Conservation (phyloP, 1,284 basidiomycete genomes). For the Ganoderma sinense region DNA sequence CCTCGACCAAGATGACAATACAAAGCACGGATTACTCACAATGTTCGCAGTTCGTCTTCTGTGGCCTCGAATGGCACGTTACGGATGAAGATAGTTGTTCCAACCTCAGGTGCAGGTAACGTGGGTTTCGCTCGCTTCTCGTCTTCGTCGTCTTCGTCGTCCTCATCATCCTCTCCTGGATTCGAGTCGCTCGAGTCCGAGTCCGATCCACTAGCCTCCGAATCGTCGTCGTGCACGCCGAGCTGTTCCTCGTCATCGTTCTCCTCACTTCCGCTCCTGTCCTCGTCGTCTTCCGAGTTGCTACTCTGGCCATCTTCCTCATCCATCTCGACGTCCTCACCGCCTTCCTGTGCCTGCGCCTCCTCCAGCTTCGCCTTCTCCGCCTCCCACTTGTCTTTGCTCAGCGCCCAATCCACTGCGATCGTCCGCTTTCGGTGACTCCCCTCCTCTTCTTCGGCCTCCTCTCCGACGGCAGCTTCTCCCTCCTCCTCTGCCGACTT, state of each 20-base stretch:
- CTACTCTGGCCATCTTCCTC: slow-evolving; percentile 37
- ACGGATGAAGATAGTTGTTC: slow-evolving; percentile 93
- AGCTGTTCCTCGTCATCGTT: slow-evolving; percentile 44
- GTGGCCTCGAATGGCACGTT: slow-evolving; percentile 95
- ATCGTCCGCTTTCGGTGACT: slow-evolving; percentile 70
- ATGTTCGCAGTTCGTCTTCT: slow-evolving; percentile 85
- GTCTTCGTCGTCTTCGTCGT: slow-evolving; percentile 43
- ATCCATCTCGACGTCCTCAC: slow-evolving; percentile 37
- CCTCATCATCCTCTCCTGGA: slow-evolving; percentile 38
- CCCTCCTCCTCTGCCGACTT: slow-evolving; percentile 46
- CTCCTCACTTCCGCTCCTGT: slow-evolving; percentile 38
- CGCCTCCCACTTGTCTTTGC: slow-evolving; percentile 92
- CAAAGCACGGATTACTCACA: slow-evolving; percentile 59
- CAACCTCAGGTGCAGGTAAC: slow-evolving; percentile 82
- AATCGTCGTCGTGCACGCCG: slow-evolving; percentile 52
- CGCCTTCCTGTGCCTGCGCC: slow-evolving; percentile 42
- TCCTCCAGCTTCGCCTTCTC: slow-evolving; percentile 68
- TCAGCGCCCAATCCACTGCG: slow-evolving; percentile 97
- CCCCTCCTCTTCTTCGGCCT: slow-evolving; percentile 46
- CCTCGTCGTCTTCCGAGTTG: slow-evolving; percentile 34
- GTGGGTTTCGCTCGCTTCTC: slow-evolving; percentile 72
- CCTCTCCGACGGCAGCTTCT: slow-evolving; percentile 46
- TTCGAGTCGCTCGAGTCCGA: slow-evolving; percentile 42
- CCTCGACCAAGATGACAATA: neutral
- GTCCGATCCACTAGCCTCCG: slow-evolving; percentile 41